Conservation (phyloP, 306 rosid genomes). For the Begonia masoniana region DNA sequence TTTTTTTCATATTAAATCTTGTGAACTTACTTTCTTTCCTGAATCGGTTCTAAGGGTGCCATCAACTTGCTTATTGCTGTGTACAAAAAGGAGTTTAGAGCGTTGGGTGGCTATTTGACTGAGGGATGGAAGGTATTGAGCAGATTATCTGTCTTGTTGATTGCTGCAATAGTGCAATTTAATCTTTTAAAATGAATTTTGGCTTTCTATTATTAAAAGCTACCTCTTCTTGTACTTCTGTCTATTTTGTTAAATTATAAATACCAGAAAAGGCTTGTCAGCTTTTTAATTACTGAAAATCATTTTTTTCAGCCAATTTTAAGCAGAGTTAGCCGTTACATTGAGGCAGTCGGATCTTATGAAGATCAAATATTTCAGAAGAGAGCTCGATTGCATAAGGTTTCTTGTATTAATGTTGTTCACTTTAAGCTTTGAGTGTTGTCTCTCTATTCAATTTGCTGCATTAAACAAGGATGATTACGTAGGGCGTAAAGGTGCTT, state of each 20-base stretch:
- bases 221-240: too few species aligned
- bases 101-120: constrained; percentile 81
- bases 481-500: background rate
- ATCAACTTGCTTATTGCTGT: constrained; percentile 84
- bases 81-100: constrained; percentile 72
- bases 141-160: background rate
- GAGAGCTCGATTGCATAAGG: constrained; percentile 85
- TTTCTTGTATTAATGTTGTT: constrained; percentile 12
- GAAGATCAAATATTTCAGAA: constrained; percentile 90
- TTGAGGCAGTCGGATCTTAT: constrained; percentile 85
- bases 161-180: background rate
- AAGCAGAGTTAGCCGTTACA: constrained; percentile 68
- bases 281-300: background rate
- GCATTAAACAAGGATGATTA: background rate
- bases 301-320: constrained; percentile 49
- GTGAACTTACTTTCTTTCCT: constrained; percentile 2
- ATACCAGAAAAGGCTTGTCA: background rate
- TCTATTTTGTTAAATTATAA: too few species aligned
- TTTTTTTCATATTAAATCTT: background rate
- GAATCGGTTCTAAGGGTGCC: constrained; percentile 46
- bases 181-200: background rate
- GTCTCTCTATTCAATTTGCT: background rate
- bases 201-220: too few species aligned
- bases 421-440: background rate
- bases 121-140: constrained; percentile 64